Evolutionary conservation across 805 yeast species (phyloP).

Genomic region (Spathaspora sp.): DNA sequence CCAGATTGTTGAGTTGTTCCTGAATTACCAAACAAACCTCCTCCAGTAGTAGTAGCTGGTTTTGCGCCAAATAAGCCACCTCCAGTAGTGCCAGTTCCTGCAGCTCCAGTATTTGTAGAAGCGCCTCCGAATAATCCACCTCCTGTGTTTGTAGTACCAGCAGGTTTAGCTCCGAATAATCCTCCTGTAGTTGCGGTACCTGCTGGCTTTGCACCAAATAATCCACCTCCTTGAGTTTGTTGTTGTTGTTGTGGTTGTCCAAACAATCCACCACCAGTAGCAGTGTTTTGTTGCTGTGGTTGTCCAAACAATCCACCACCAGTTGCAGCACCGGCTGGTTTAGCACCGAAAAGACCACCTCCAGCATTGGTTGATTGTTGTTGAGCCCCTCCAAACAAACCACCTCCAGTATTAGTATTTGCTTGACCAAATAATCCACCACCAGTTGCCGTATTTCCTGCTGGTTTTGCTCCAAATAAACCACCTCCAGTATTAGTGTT

Average conservation of each 20-base stretch:
- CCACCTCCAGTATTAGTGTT: conserved; percentile 21
- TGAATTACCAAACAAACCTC: conserved; percentile 14
- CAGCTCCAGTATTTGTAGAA: conserved; percentile 5
- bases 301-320: conserved; percentile 16
- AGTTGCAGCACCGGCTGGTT: conserved; percentile 11
- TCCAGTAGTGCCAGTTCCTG: conserved; percentile 22
- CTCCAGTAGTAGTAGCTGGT: conserved; percentile 14
- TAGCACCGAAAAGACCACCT: conserved; percentile 37
- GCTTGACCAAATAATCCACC: conserved; percentile 24
- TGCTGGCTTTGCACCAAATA: conserved; percentile 35
- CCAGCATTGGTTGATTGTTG: conserved; percentile 10
- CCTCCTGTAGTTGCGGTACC: conserved; percentile 19
- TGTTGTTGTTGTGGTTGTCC: conserved; percentile 8
- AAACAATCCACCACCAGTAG: conserved; percentile 14
- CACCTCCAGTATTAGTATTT: conserved; percentile 31
- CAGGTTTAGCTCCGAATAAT: conserved; percentile 31
- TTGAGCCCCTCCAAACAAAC: conserved; percentile 39
- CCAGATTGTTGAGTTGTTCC: conserved; percentile 1
- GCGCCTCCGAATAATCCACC: conserved; percentile 16
- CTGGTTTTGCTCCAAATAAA: conserved; percentile 19
- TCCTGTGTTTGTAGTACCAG: conserved; percentile 7
- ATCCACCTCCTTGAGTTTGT: conserved; percentile 30
- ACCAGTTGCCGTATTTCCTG: conserved; percentile 5
- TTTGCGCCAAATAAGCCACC: conserved; percentile 33
- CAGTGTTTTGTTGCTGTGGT: background rate